These are phyloP conservation scores for Spinacia oleracea DNA, from an alignment of 179 eudicot genomes.

Conservation along the genomic window DNA sequence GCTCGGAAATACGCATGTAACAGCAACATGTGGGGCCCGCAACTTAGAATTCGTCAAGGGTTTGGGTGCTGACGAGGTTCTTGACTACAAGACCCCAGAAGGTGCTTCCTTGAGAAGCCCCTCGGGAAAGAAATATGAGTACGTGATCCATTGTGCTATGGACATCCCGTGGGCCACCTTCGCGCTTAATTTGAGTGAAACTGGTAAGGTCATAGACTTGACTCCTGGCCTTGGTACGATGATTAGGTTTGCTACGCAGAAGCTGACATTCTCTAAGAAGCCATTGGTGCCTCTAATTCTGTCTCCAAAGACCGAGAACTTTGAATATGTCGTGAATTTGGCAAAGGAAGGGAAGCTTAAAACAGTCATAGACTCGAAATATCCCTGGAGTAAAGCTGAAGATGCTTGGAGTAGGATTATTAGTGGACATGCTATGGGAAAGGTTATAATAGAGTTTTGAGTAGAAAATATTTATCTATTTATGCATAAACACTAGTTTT, in stretches of 20 bases:
- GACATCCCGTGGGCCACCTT: constrained; percentile 60
- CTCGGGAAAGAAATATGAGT: constrained; percentile 56
- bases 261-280: constrained; percentile 53
- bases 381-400: constrained; percentile 50
- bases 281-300: constrained; percentile 42
- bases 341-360: constrained; percentile 56
- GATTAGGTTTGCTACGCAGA: constrained; percentile 46
- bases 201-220: constrained; percentile 67
- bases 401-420: constrained; percentile 68
- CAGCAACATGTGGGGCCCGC: constrained; percentile 72
- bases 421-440: constrained; percentile 68
- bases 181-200: constrained; percentile 44
- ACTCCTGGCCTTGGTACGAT: constrained; percentile 43
- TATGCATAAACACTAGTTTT: not conserved
- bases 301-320: constrained; percentile 36
- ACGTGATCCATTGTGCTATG: constrained; percentile 57
- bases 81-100: constrained; percentile 59
- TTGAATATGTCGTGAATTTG: constrained; percentile 50
- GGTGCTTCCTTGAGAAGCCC: constrained; percentile 67
- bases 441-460: constrained; percentile 50
- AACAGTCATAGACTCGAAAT: constrained; percentile 55
- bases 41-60: constrained; percentile 56
- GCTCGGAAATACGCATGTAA: constrained; percentile 60
- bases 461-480: not conserved
- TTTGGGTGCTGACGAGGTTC: constrained; percentile 70